phyloP scores from a whole-genome alignment of 495 filamentous ascomycete species.

The Aspergillus sparsus region DNA sequence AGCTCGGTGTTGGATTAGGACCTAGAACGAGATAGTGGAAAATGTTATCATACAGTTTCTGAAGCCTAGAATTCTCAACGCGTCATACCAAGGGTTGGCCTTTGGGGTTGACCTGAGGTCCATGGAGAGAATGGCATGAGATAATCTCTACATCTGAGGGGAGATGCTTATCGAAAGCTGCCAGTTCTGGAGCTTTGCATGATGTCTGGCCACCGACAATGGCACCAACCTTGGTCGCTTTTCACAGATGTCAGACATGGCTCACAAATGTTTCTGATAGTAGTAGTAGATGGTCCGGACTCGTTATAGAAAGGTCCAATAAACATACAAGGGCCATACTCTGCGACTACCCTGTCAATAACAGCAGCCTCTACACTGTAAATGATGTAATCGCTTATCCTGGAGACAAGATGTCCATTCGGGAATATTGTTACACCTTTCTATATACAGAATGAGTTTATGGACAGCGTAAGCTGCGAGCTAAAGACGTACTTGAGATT shows the following conservation, averaged over 20 bases:
- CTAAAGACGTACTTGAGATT: conserved; percentile 60
- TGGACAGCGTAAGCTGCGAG: conserved; percentile 35
- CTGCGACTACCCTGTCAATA: conserved; percentile 79
- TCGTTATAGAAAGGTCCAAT: too few species aligned
- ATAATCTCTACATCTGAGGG: conserved; percentile 89
- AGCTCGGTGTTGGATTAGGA: conserved; percentile 89
- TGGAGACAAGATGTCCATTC: conserved; percentile 93
- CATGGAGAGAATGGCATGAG: conserved; percentile 95
- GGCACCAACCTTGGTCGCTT: conserved; percentile 89
- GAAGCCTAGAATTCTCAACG: conserved; percentile 4
- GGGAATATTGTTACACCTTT: conserved; percentile 62
- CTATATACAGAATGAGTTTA: conserved; percentile 47
- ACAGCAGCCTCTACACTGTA: conserved; percentile 95
- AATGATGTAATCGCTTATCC: conserved; percentile 93
- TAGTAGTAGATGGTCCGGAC: too few species aligned
- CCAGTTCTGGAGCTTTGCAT: conserved; percentile 95
- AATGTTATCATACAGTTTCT: conserved; percentile 17
- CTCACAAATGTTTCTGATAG: background rate
- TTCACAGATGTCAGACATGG: conserved; percentile 33
- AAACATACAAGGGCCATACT: conserved; percentile 86
- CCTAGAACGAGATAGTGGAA: conserved; percentile 41
- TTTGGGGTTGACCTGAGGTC: conserved; percentile 81
- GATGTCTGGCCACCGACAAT: conserved; percentile 98
- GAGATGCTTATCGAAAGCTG: conserved; percentile 86
- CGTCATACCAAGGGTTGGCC: conserved; percentile 77